Evolutionary conservation across 176 grass and related monocot species (phyloP), one percentile per base, ranked within the genome.

Genomic region (Melocanna baccifera): DNA sequence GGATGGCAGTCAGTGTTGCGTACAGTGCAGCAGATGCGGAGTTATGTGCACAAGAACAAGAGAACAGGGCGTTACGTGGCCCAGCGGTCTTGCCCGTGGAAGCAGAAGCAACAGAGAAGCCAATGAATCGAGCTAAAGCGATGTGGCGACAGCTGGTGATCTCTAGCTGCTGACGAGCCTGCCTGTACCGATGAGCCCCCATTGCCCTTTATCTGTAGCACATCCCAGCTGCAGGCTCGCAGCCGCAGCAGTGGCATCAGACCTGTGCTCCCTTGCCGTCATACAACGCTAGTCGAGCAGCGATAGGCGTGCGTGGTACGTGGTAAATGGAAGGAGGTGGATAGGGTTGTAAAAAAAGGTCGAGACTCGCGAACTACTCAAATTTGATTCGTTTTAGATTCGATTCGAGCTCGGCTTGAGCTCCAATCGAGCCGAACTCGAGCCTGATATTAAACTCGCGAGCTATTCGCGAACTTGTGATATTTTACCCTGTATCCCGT

Each of bases 11-110:
- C 29, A 67, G 14, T 63, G 86, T 37, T 42, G 56, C 55, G 25
- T 64, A 48, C 65, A 79, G 82, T 28, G 73, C 62, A 58, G 4
- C 75, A 48, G 81, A 66, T 30, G n/a, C 20, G 22, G 65, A 88
- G 68, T 48, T 26, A 77, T 82, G 56, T 50, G 68, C 7, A 46
- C 45, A 36, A 36, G 26, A 82, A 63, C 68, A 70, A 71, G 58
- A 34, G 71, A 29, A 76, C 56, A 86, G 52, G 57, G 71, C 28
- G 39, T n/a, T 43, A 45, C 18, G 20, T 22, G 2, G 15, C 50
- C 50, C 69, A 74, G 67, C 73, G 67, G 58, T 66, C 37, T 46
- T 36, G 67, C 43, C 36, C 18, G 7, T 15, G 40, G 67, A 78
- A 69, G 64, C 80, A 65, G 66, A 43, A 56, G 53, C 58, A 41